These are phyloP conservation scores for Globisporangium alternatum DNA, from an alignment of 352 stramenopile species.

Conservation along the genomic window DNA sequence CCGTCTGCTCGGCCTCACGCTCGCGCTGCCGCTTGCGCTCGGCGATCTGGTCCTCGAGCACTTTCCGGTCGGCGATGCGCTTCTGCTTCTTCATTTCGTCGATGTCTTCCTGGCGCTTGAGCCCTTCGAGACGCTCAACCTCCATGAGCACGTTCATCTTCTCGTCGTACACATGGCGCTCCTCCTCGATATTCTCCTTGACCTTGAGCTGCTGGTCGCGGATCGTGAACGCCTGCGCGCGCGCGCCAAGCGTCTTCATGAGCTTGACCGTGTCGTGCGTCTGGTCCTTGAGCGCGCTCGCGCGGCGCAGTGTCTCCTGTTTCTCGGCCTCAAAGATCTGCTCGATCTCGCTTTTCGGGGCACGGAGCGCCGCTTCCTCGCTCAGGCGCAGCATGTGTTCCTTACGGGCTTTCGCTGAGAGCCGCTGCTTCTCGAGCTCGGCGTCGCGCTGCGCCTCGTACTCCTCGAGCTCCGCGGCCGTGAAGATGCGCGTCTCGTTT, in stretches of 20 bases:
- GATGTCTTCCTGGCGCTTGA: conserved; percentile 87
- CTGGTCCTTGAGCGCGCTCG: conserved; percentile 63
- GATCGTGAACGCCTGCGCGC: conserved; percentile 93
- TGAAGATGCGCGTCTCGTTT: conserved; percentile 66
- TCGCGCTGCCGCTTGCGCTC: conserved; percentile 52
- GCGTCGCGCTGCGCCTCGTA: conserved; percentile 54
- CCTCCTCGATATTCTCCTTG: conserved; percentile 57
- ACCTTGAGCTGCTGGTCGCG: conserved; percentile 90
- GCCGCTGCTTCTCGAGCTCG: conserved; percentile 48
- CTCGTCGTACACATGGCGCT: conserved; percentile 89
- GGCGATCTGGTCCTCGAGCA: conserved; percentile 88
- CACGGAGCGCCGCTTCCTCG: conserved; percentile 53
- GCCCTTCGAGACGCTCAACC: conserved; percentile 90
- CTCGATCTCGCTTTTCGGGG: conserved; percentile 77
- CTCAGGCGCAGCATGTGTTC: conserved; percentile 76
- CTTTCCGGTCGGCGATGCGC: conserved; percentile 72
- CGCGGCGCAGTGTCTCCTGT: conserved; percentile 49
- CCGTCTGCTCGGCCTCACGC: conserved; percentile 35
- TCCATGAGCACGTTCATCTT: conserved; percentile 95
- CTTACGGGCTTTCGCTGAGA: conserved; percentile 71
- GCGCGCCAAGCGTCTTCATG: conserved; percentile 89
- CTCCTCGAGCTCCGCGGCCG: conserved; percentile 42
- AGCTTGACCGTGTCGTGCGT: conserved; percentile 92
- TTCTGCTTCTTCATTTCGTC: conserved; percentile 89
- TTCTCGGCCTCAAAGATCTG: conserved; percentile 74